Base-by-base conservation (phyloP, 768 basidiomycete genomes). In the Neoboletus subvelutipes region DNA sequence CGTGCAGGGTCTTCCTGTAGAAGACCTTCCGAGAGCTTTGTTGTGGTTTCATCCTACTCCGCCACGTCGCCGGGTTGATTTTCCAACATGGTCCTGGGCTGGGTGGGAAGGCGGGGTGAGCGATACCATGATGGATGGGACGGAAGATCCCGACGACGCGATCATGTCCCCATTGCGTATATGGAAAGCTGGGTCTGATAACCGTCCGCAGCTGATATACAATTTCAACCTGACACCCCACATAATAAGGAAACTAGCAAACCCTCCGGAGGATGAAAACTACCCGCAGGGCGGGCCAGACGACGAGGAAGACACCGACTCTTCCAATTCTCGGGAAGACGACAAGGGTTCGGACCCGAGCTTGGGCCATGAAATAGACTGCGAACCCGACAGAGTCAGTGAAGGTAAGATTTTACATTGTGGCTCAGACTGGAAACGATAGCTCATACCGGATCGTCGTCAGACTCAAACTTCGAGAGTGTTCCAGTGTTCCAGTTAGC, bases 21-120 rank as follows among this genome's bases (percentile, higher is more conserved):
- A 63, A 5, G 49, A 61, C 40, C 45, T 60, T 10, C 50, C 59
- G 3, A 61, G 57, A 3, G 64, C 54, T 1, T 7, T 64, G 34
- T 13, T 52, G 18, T 65, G 64, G 63, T 40, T 45, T 24, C 56
- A 58, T 29, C n/a, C 12, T 20, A 18, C 2, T 18, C 29, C 17
- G 15, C 51, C 56, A 9, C 59, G 54, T 17, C 58, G 53, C 2
- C 45, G 50, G 4, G 29, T 26, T 10, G 53, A 24, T 2, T 65
- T 54, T 31, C 45, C 48, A 0, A 20, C 52, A 6, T 58, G 59
- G 59, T 61, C 64, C n/a, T 62, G 60, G 61, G 52, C 43, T 15
- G 57, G 55, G 4, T 65, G 60, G 57, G 53, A 59, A 2, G 57
- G 55, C 4, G 31, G 0, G 10, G 55, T 57, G 10, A 37, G 2